A percentile compares a stretch with the other conserved stretches of the same genome.
These are phyloP conservation scores for Acanthamoeba polyphaga DNA, from an alignment of 208 protist genomes.

Conservation along the genomic window DNA sequence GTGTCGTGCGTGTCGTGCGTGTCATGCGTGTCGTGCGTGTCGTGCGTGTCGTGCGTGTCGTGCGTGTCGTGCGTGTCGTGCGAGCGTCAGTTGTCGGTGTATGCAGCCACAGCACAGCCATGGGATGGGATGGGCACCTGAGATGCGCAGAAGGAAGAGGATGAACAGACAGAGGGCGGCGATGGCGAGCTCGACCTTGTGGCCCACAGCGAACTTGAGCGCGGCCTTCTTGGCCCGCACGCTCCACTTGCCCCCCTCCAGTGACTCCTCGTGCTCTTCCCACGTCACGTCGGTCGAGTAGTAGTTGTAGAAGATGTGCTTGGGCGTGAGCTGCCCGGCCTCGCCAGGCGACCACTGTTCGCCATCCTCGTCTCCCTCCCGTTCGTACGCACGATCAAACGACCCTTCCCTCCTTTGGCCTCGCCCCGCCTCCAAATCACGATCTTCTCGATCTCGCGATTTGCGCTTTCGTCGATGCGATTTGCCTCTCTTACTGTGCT, in stretches of 20 bases:
- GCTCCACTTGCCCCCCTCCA: neutral
- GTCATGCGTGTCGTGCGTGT: neutral
- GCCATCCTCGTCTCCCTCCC: neutral
- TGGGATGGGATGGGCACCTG: neutral
- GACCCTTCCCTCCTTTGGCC: neutral
- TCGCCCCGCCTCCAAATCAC: neutral
- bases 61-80: no score
- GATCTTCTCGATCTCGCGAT: neutral
- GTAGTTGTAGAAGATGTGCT: slow-evolving; percentile 71
- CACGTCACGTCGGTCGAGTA: slow-evolving; percentile 31
- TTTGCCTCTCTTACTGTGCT: neutral
- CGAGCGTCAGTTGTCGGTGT: neutral
- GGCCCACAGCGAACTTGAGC: neutral
- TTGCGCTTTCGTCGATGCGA: neutral
- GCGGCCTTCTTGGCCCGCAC: neutral
- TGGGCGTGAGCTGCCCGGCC: neutral
- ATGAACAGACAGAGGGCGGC: neutral
- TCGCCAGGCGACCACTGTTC: neutral
- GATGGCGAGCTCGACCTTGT: slow-evolving; percentile 26
- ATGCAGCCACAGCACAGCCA: neutral
- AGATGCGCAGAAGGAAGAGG: slow-evolving; percentile 53
- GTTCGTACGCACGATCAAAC: no score
- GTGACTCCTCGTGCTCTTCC: neutral
- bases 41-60: neutral
- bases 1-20: no score